Percentiles rank a stretch among this genome's conserved stretches.
Evolutionary conservation across 495 filamentous ascomycete species (phyloP).

Genomic region (Penicillium pulvis): DNA sequence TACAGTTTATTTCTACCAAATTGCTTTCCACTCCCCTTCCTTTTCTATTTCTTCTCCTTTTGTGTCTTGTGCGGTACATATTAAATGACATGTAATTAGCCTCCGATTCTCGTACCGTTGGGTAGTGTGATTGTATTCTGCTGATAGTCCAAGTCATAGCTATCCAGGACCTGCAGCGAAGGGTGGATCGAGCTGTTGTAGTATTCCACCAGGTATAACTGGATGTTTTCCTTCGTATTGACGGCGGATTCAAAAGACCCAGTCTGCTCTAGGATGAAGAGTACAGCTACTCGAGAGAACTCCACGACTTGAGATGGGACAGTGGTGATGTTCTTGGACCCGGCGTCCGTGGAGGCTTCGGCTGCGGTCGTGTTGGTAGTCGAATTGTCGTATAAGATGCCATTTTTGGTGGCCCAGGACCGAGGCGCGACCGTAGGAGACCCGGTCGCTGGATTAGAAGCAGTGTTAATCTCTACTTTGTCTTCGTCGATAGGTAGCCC

Average conservation of each 20-base stretch:
- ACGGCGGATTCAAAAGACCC: not conserved
- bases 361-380: not conserved
- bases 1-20: no score
- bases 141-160: not conserved
- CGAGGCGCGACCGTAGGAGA: not conserved
- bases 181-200: not conserved
- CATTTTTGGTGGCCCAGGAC: not conserved
- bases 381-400: not conserved
- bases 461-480: not conserved
- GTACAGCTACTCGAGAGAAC: not conserved
- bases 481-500: not conserved
- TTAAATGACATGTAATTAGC: no score
- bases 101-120: not conserved
- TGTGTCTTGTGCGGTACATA: no score
- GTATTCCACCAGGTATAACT: not conserved
- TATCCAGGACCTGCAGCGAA: not conserved
- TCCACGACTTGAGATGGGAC: not conserved
- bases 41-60: no score
- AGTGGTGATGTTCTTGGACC: not conserved
- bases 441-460: no score
- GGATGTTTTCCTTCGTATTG: not conserved
- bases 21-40: no score
- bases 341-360: not conserved
- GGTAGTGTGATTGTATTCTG: not conserved
- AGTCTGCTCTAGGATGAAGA: not conserved